Evolutionary conservation across 148 eudicot genomes (phyloP).

Genomic region (Rhododendron ovatum): DNA sequence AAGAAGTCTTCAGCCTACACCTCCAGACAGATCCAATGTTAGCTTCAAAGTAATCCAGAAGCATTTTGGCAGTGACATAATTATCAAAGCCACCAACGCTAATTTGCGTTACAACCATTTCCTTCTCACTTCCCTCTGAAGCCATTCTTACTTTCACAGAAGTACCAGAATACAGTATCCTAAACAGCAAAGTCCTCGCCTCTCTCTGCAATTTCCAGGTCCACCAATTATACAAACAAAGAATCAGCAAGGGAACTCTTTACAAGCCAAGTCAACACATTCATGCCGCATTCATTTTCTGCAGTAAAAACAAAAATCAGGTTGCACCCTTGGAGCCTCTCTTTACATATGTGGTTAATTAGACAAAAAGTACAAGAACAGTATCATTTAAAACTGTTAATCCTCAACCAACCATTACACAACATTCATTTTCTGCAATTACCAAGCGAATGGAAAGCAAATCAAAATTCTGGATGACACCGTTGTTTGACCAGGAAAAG

Average conservation of each 20-base stretch:
- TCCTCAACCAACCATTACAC: background rate
- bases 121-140: slow-evolving; percentile 34
- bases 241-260: background rate
- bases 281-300: background rate
- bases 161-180: background rate
- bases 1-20: slow-evolving; percentile 84
- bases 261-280: background rate
- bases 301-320: background rate
- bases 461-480: background rate
- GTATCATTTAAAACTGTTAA: background rate
- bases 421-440: background rate
- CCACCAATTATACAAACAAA: background rate
- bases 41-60: slow-evolving; percentile 54
- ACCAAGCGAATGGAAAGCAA: background rate
- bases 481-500: background rate
- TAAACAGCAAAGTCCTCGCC: background rate
- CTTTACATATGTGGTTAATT: background rate
- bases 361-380: slow-evolving; percentile 1
- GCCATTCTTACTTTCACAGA: slow-evolving; percentile 40
- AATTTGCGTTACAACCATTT: slow-evolving; percentile 58
- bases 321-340: background rate
- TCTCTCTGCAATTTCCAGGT: background rate
- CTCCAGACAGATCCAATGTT: slow-evolving; percentile 62
- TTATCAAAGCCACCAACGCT: slow-evolving; percentile 75
- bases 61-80: slow-evolving; percentile 51